A percentile compares a stretch with the other conserved stretches of the same genome.
Conservation (phyloP, 148 eudicot species). For the Limonium bicolor region DNA sequence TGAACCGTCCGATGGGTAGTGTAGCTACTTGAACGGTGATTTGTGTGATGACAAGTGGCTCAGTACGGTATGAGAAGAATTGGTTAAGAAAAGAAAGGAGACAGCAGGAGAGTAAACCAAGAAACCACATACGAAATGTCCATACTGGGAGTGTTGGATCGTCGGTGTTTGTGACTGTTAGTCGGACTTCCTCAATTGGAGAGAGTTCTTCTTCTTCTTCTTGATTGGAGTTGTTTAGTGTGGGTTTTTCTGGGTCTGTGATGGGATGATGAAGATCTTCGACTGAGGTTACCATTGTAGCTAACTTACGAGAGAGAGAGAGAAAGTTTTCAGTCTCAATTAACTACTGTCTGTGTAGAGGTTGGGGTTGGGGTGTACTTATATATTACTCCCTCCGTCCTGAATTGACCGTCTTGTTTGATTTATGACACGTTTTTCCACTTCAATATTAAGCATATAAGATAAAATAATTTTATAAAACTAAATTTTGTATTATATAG, state of each 20-base stretch:
- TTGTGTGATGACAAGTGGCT: constrained; percentile 70
- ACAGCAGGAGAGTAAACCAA: constrained; percentile 59
- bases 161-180: constrained; percentile 67
- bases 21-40: constrained; percentile 72
- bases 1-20: constrained; percentile 61
- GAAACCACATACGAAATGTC: constrained; percentile 94
- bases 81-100: constrained; percentile 80
- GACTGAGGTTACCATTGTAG: no score
- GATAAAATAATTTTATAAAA: no score
- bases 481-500: no score
- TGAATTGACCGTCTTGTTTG: no score
- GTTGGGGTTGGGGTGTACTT: no score
- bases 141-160: constrained; percentile 80
- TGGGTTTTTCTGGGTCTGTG: constrained; percentile 20
- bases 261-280: no score
- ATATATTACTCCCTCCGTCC: no score
- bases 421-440: no score
- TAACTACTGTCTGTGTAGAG: no score
- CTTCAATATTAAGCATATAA: no score
- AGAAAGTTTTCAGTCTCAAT: no score
- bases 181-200: constrained; percentile 82
- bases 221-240: neutral
- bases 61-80: constrained; percentile 73
- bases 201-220: constrained; percentile 41
- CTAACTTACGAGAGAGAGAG: no score